Conservation (phyloP, 225 moss, liverwort and hornwort species). For the Bryoerythrophyllum caledonicum region DNA sequence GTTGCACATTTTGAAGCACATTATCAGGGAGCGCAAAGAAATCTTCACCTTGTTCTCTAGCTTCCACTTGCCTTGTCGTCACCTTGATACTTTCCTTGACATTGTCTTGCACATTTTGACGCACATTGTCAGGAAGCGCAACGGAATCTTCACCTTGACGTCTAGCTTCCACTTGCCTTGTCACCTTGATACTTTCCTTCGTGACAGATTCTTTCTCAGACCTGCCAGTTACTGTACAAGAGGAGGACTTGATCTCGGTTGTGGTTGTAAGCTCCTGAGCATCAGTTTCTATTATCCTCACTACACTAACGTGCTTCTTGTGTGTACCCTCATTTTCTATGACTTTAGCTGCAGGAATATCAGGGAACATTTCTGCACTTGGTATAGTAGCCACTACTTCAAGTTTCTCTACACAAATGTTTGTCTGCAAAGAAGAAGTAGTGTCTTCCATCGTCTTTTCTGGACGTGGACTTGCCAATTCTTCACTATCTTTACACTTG, state of each 20-base stretch:
- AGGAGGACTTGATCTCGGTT: constrained; percentile 15
- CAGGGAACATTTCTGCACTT: background rate
- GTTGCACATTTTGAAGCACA: background rate
- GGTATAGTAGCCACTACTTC: constrained; percentile 12
- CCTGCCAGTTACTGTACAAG: constrained; percentile 2
- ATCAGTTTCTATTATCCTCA: constrained; percentile 13
- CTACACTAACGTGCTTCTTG: constrained; percentile 8
- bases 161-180: background rate
- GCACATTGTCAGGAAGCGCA: background rate
- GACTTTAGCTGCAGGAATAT: background rate
- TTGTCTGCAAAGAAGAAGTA: constrained; percentile 29
- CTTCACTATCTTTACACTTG: constrained; percentile 17
- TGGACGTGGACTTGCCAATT: constrained; percentile 12
- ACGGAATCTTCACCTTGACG: background rate
- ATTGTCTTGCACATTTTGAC: too few species aligned
- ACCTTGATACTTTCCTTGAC: background rate
- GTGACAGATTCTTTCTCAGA: background rate
- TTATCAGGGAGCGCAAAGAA: background rate
- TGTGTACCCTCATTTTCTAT: constrained; percentile 12
- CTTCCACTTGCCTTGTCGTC: background rate
- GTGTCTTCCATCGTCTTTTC: constrained; percentile 10
- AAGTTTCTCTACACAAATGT: constrained; percentile 20
- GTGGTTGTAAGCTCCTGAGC: background rate
- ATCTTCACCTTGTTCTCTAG: too few species aligned
- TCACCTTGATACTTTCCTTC: background rate